Evolutionary conservation across 1,284 basidiomycete genomes (phyloP), one percentile per base, ranked within the genome.

Genomic region (Ceratobasidium sp.): DNA sequence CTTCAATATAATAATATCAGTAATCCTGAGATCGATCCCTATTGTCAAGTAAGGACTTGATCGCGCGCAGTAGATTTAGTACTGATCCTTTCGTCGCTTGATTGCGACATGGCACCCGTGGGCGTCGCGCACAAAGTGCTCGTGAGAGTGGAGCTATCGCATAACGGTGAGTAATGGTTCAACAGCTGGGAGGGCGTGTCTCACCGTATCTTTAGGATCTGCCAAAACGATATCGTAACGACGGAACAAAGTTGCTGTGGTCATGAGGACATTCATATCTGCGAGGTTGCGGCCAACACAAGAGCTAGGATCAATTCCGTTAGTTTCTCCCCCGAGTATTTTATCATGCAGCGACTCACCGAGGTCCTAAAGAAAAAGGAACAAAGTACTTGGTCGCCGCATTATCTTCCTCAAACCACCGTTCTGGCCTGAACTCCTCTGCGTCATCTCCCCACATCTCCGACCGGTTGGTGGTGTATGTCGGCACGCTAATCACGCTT

Each of bases 351-450:
- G n/a, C n/a, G n/a, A n/a, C 54, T 56, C 13, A 56, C 25, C 78
- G 69, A 3, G 78, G 79, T 0, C 79, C 79, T 53, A 74, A 75
- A 0, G 87, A 90, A 76, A 92, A 92, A 1, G 88, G 88, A 74
- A 92, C 93, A 76, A 92, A 92, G 0, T 86, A 82, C 77, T 84
- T 87, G 74, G 89, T 85, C n/a, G n/a, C n/a, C 22, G 91, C 84
- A 15, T 89, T 86, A n/a, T n/a, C n/a, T 49, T 82, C 78, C 74
- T 92, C 90, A 71, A 93, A 86, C 80, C 80, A 82, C 2, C 80
- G 74, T 70, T 82, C 80, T n/a, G 78, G 78, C 15, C 73, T 71
- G 20, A 40, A 40, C 4, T 5, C 54, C 35, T 56, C 54, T 20
- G 35, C 38, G 42, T 40, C 54, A 12, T 22, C 31, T 6, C 35